Evolutionary conservation across 2,329 filamentous ascomycete species (phyloP).

Genomic region (Nothophaeocryptopus gaeumannii): DNA sequence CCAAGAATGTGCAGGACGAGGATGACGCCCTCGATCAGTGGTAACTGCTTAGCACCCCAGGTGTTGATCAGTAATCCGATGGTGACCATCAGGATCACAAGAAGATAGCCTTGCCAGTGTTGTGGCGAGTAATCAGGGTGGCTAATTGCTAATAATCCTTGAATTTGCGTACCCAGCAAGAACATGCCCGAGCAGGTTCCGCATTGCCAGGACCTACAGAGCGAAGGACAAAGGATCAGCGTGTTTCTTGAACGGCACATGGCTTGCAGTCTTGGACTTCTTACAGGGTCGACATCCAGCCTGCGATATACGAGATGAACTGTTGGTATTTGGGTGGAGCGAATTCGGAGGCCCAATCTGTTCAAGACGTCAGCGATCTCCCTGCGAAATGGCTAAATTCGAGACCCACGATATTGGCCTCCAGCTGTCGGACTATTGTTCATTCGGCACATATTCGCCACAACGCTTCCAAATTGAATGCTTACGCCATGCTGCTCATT

Average conservation of each 20-base stretch:
- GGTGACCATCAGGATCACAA: constrained; percentile 18
- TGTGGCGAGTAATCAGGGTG: constrained; percentile 10
- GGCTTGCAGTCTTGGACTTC: no score
- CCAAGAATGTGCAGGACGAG: constrained; percentile 31
- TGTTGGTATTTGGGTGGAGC: constrained; percentile 23
- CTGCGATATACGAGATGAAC: constrained; percentile 25
- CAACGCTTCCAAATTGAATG: constrained; percentile 30
- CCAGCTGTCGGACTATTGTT: constrained; percentile 23
- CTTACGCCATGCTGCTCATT: constrained; percentile 25
- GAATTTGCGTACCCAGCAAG: constrained; percentile 14
- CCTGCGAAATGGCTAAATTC: background rate
- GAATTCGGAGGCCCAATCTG: constrained; percentile 32
- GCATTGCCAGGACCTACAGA: constrained; percentile 13
- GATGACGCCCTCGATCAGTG: constrained; percentile 39
- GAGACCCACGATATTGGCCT: constrained; percentile 25
- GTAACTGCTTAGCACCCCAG: constrained; percentile 35
- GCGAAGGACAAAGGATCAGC: no score
- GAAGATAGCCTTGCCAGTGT: constrained; percentile 15
- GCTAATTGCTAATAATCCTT: constrained; percentile 18
- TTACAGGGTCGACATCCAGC: constrained; percentile 18
- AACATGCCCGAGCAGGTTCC: constrained; percentile 15
- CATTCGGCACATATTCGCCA: constrained; percentile 4
- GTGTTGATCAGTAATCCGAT: constrained; percentile 19
- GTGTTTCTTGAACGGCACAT: no score
- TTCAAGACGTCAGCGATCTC: background rate